phyloP scores from a whole-genome alignment of 768 basidiomycete genomes.

The Lactarius sanguifluus region DNA sequence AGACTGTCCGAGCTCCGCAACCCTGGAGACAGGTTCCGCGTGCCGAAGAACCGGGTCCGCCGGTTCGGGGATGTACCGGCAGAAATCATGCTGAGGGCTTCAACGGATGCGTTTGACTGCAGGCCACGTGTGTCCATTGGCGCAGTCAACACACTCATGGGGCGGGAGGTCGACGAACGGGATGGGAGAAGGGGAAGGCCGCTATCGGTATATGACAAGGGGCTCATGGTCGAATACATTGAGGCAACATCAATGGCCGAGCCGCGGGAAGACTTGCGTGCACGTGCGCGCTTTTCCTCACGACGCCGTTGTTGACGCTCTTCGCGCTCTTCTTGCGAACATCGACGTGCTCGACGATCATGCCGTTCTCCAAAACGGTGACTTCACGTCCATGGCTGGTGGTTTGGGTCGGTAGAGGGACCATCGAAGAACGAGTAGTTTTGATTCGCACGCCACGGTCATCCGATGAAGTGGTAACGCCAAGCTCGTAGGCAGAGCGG shows the following conservation, averaged over 20 bases:
- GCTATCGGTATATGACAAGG: constrained; percentile 54
- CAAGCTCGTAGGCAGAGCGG: constrained; percentile 73
- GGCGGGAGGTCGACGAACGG: constrained; percentile 39
- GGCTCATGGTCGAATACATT: constrained; percentile 65
- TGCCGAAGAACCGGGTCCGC: constrained; percentile 75
- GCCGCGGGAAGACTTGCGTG: constrained; percentile 71
- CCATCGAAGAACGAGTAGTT: constrained; percentile 46
- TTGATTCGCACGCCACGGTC: constrained; percentile 75
- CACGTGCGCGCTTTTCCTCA: constrained; percentile 57
- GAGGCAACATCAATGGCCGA: constrained; percentile 72
- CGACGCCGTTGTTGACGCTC: constrained; percentile 69
- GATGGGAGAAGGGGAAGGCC: constrained; percentile 50
- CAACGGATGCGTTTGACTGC: constrained; percentile 78
- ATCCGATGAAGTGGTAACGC: constrained; percentile 47
- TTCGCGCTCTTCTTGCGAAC: constrained; percentile 77
- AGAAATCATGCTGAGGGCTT: constrained; percentile 72
- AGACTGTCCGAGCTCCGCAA: constrained; percentile 83
- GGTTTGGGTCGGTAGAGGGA: constrained; percentile 37
- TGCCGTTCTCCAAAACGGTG: constrained; percentile 81
- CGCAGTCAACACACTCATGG: constrained; percentile 59
- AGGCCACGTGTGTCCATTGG: constrained; percentile 54
- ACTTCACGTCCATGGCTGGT: constrained; percentile 64
- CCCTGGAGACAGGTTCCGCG: constrained; percentile 65
- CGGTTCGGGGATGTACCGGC: constrained; percentile 50
- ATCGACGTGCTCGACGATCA: constrained; percentile 87